Conservation (phyloP, 225 moss, liverwort and hornwort species). For the Physcomitrium patens region DNA sequence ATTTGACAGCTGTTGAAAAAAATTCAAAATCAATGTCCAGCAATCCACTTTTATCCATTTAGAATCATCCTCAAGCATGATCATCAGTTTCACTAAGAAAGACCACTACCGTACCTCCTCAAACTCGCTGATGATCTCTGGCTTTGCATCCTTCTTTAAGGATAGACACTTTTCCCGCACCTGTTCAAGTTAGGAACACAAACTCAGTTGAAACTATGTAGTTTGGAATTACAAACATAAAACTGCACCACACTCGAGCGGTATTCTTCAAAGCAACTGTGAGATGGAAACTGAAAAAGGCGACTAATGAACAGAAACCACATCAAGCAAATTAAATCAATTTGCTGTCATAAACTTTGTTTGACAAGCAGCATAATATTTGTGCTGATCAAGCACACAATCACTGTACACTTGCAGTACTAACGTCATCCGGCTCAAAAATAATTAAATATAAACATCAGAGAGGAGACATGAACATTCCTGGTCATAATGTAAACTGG, state of each 20-base stretch:
- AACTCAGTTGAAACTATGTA: conserved; percentile 22
- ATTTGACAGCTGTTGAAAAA: conserved; percentile 8
- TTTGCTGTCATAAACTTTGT: background rate
- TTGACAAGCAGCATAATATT: background rate
- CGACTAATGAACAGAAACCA: background rate
- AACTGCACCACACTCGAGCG: no score
- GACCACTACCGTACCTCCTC: conserved; percentile 62
- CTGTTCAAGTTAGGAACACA: conserved; percentile 32
- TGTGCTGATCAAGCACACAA: background rate
- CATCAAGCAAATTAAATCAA: conserved; percentile 12
- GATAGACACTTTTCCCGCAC: conserved; percentile 89
- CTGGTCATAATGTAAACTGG: conserved; percentile 90
- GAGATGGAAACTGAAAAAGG: no score
- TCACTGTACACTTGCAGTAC: background rate
- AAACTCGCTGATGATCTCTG: conserved; percentile 83
- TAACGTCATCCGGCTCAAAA: conserved; percentile 22
- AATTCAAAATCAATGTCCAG: no score
- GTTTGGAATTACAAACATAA: no score
- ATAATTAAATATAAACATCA: conserved; percentile 16
- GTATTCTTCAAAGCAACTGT: no score
- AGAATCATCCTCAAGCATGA: conserved; percentile 12
- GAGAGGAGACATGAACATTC: conserved; percentile 33
- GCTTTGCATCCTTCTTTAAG: conserved; percentile 88
- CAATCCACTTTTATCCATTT: background rate
- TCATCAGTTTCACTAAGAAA: conserved; percentile 1